Evolutionary conservation across 441 rosid species (phyloP).

Genomic region (Erodium moschatum): DNA sequence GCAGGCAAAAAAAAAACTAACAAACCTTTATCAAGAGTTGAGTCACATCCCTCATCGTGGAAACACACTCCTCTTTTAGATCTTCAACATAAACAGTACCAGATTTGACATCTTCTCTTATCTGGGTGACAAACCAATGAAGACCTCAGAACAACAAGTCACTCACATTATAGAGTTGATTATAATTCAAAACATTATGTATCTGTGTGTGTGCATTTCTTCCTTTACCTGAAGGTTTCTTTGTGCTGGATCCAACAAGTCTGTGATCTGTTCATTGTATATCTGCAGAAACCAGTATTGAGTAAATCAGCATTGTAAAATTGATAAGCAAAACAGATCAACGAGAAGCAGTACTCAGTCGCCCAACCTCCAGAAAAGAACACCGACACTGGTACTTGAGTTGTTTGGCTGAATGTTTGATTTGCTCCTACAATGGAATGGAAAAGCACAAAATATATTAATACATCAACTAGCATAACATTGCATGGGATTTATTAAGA

Average conservation of each 20-base stretch:
- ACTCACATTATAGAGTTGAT: constrained; percentile 4
- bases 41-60: constrained; percentile 69
- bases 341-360: constrained; percentile 6
- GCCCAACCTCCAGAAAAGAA: constrained; percentile 90
- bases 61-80: constrained; percentile 71
- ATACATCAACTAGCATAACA: constrained; percentile 8
- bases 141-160: constrained; percentile 15
- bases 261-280: constrained; percentile 96
- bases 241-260: constrained; percentile 86
- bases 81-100: constrained; percentile 85
- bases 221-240: constrained; percentile 67
- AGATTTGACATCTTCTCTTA: constrained; percentile 89
- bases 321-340: neutral
- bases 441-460: constrained; percentile 13
- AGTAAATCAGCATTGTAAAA: constrained; percentile 11
- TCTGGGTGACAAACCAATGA: constrained; percentile 36
- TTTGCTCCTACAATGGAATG: constrained; percentile 62
- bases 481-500: constrained; percentile 8
- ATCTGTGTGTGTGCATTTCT: neutral
- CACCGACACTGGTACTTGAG: constrained; percentile 92
- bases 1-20: constrained; percentile 6
- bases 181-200: neutral
- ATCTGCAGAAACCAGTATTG: constrained; percentile 47
- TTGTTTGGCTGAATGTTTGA: constrained; percentile 70
- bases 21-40: constrained; percentile 77